These are phyloP conservation scores for Penicillium malachiteum DNA, from an alignment of 495 filamentous ascomycete species.

Conservation along the genomic window DNA sequence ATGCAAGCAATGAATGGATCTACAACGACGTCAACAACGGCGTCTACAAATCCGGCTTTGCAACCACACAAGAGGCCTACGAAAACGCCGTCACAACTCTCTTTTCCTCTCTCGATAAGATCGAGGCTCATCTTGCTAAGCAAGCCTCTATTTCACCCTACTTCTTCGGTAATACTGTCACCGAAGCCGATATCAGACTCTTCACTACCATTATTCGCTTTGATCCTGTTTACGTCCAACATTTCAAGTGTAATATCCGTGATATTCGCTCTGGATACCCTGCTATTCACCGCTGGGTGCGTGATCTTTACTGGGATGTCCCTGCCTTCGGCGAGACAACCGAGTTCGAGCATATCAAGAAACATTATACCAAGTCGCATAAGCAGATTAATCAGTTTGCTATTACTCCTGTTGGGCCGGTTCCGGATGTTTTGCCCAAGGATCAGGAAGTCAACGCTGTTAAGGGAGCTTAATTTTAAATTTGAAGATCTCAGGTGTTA, in stretches of 20 bases:
- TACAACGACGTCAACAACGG: constrained; percentile 87
- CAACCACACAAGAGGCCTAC: constrained; percentile 76
- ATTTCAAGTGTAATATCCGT: constrained; percentile 89
- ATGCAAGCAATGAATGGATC: constrained; percentile 76
- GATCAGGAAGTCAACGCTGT: constrained; percentile 61
- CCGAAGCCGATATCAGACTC: constrained; percentile 79
- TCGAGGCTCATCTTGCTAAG: constrained; percentile 64
- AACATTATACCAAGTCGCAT: constrained; percentile 71
- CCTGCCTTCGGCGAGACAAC: constrained; percentile 62
- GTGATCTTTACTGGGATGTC: constrained; percentile 67
- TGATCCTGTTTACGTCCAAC: constrained; percentile 86
- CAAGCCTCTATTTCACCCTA: constrained; percentile 52
- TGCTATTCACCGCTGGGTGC: constrained; percentile 64
- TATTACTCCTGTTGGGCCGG: constrained; percentile 66
- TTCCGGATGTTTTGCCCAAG: constrained; percentile 59
- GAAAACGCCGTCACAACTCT: constrained; percentile 63
- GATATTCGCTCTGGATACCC: constrained; percentile 80
- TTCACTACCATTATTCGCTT: constrained; percentile 85
- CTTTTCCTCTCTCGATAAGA: constrained; percentile 68
- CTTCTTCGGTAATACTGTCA: constrained; percentile 66
- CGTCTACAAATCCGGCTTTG: constrained; percentile 76
- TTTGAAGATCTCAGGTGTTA: too few relatives aligned
- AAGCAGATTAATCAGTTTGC: constrained; percentile 62
- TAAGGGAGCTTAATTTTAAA: constrained; percentile 26
- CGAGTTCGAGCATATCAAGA: constrained; percentile 70